Conservation (phyloP, 805 yeast species). For the Phaffomyces thermotolerans region DNA sequence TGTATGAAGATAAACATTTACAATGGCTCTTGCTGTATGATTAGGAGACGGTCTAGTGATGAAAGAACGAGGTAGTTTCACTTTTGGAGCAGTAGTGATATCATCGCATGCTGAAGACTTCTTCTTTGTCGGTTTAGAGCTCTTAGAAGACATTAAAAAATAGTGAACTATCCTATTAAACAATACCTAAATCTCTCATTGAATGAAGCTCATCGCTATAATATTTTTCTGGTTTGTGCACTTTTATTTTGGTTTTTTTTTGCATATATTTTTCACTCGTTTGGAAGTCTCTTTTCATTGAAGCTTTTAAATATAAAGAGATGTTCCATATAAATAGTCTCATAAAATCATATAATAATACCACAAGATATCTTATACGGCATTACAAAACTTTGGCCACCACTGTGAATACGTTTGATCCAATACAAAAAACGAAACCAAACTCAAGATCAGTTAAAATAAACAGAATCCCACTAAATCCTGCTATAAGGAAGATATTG, state of each 20-base stretch:
- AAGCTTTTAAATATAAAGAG: too few species aligned
- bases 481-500: background rate
- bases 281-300: too few species aligned
- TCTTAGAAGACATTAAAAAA: slow-evolving; percentile 5
- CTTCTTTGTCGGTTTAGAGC: slow-evolving; percentile 10
- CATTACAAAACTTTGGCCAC: slow-evolving; percentile 2
- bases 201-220: slow-evolving; percentile 1
- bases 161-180: too few species aligned
- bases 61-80: slow-evolving; percentile 32
- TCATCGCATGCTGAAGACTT: slow-evolving; percentile 8
- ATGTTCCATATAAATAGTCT: background rate
- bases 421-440: background rate
- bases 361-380: background rate
- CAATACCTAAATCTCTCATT: background rate
- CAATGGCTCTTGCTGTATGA: slow-evolving; percentile 24
- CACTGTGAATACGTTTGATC: slow-evolving; percentile 2
- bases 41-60: slow-evolving; percentile 32
- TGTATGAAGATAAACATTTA: slow-evolving; percentile 35
- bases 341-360: too few species aligned
- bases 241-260: background rate
- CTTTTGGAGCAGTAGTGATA: slow-evolving; percentile 21
- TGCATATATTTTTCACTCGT: background rate
- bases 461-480: background rate
- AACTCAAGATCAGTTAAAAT: background rate
- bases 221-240: background rate